phyloP scores from a whole-genome alignment of 306 rosid species.

The Pyrus pyrifolia region DNA sequence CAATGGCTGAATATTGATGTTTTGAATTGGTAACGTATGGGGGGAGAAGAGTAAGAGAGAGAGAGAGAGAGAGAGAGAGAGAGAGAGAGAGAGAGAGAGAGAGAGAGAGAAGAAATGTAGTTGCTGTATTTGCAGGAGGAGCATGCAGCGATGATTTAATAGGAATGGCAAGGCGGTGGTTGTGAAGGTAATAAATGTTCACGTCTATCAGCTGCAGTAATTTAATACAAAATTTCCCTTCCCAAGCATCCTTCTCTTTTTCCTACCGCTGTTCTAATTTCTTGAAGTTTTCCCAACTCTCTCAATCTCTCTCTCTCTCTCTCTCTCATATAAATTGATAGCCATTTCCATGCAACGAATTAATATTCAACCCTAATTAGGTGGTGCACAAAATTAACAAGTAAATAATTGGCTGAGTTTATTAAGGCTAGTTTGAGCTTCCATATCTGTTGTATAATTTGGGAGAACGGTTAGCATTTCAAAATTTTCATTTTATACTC shows the following conservation, averaged over 20 bases:
- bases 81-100: not conserved
- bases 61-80: too few relatives aligned
- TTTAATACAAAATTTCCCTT: not conserved
- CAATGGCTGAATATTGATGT: not conserved
- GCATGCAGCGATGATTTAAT: conserved; percentile 8
- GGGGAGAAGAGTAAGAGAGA: too few relatives aligned
- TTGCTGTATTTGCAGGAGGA: not conserved
- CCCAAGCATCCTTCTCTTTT: not conserved
- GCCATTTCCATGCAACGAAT: not conserved
- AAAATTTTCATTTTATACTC: too few relatives aligned
- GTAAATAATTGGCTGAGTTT: too few relatives aligned
- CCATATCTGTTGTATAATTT: too few relatives aligned
- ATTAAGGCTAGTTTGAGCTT: too few relatives aligned
- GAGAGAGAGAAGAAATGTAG: too few relatives aligned
- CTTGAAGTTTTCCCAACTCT: not conserved
- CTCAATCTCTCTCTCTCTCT: too few relatives aligned
- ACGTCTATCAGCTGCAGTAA: conserved; percentile 7
- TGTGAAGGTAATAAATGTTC: conserved; percentile 52
- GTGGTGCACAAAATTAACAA: not conserved
- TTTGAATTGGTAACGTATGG: not conserved
- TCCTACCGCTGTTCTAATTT: not conserved
- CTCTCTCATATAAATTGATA: not conserved
- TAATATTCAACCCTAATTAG: not conserved
- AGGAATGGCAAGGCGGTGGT: conserved; percentile 30
- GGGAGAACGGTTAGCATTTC: too few relatives aligned